Conservation (phyloP, 192 early-diverging fungal species). For the Coemansia sp. region DNA sequence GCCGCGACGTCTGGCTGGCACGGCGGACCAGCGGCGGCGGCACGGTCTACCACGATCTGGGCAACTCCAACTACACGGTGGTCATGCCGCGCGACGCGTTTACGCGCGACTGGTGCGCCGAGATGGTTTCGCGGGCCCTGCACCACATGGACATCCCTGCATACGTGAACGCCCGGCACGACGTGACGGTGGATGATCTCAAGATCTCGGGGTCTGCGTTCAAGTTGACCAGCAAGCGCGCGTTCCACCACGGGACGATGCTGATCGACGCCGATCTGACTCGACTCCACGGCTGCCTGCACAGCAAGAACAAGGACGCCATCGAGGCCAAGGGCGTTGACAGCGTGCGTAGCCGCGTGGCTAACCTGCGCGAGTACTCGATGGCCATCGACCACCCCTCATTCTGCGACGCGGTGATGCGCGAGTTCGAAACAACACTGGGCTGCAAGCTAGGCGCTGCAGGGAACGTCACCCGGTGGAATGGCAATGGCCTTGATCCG, state of each 20-base stretch:
- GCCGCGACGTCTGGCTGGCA: slow-evolving; percentile 74
- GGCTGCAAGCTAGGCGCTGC: slow-evolving; percentile 16
- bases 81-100: slow-evolving; percentile 89
- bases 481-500: slow-evolving; percentile 14
- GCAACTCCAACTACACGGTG: slow-evolving; percentile 94
- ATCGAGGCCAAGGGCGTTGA: slow-evolving; percentile 86
- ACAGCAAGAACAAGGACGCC: slow-evolving; percentile 51
- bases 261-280: slow-evolving; percentile 85
- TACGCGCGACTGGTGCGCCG: slow-evolving; percentile 69
- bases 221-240: slow-evolving; percentile 76
- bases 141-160: slow-evolving; percentile 75
- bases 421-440: slow-evolving; percentile 69
- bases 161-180: slow-evolving; percentile 81
- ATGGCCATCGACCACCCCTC: slow-evolving; percentile 77
- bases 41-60: slow-evolving; percentile 94
- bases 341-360: slow-evolving; percentile 86
- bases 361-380: slow-evolving; percentile 77
- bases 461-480: slow-evolving; percentile 10
- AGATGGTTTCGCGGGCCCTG: slow-evolving; percentile 75
- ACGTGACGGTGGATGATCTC: slow-evolving; percentile 78
- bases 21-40: slow-evolving; percentile 91
- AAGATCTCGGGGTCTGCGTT: slow-evolving; percentile 96
- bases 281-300: slow-evolving; percentile 56
- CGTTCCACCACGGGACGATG: slow-evolving; percentile 99
- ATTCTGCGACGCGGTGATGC: slow-evolving; percentile 75